These are phyloP conservation scores for Leccinum subrobustum DNA, from an alignment of 1,284 basidiomycete species.

Conservation along the genomic window DNA sequence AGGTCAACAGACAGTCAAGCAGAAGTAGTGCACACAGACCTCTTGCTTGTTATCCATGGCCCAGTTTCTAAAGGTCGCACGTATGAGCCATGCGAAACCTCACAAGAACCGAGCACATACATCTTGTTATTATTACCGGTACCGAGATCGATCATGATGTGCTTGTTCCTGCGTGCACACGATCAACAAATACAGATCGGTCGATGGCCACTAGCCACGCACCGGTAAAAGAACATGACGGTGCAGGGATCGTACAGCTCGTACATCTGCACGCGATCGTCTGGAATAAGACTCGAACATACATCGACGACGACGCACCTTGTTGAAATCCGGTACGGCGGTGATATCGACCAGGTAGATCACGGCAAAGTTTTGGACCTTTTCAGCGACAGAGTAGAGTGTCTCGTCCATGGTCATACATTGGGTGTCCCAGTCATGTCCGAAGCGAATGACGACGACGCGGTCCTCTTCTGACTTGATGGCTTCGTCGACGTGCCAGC, in stretches of 20 bases:
- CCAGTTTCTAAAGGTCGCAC: constrained; percentile 72
- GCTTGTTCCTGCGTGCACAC: constrained; percentile 75
- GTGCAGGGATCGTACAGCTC: constrained; percentile 94
- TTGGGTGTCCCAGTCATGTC: constrained; percentile 91
- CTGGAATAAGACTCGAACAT: not conserved
- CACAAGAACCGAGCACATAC: constrained; percentile 44
- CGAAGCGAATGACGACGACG: constrained; percentile 93
- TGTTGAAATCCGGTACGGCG: constrained; percentile 98
- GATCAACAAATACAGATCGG: constrained; percentile 2
- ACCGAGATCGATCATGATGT: constrained; percentile 99
- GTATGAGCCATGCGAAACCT: not conserved
- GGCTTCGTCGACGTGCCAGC: constrained; percentile 97
- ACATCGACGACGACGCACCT: constrained; percentile 52
- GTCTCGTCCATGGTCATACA: constrained; percentile 99
- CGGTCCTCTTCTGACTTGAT: constrained; percentile 98
- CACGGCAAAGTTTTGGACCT: constrained; percentile 98
- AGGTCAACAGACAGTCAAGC: constrained; percentile 2
- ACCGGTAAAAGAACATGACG: constrained; percentile 98
- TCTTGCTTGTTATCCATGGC: constrained; percentile 97
- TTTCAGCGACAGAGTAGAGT: constrained; percentile 88
- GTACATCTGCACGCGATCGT: constrained; percentile 65
- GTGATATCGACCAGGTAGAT: constrained; percentile 97
- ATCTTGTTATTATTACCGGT: constrained; percentile 99
- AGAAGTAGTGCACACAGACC: constrained; percentile 42
- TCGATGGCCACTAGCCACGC: not conserved